Base-by-base conservation (phyloP, 2,329 filamentous ascomycete species). In the Grosmannia clavigera region DNA sequence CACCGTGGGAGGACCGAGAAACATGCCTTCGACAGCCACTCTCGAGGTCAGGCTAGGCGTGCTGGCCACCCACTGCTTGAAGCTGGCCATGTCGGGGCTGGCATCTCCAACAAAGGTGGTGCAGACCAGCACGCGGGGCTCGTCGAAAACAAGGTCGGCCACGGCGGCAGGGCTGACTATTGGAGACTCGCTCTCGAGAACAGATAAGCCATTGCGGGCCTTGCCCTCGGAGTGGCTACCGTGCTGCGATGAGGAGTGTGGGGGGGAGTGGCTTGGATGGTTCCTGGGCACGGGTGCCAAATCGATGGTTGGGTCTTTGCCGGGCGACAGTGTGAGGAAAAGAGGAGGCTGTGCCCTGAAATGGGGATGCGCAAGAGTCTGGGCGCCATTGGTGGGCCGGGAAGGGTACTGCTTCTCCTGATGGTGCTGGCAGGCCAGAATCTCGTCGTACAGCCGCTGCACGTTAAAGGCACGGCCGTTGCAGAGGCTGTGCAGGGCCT, bases 41-140 rank as follows among this genome's bases (percentile, higher is more conserved):
- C 81, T 82, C 19, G 79, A 76, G 1, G 80, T 79, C 3, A 81
- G 75, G 0, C 78, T 71, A 1, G 83, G 81, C 1, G 78, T 78
- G 64, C 81, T 80, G 54, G 82, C 78, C n/a, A 86, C 74, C 83
- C 83, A 86, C 63, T 84, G 79, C 61, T 84, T 80, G 68, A 85
- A 86, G 61, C 78, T 84, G 3, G 81, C 78, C 82, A 86, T 85
- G 63, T 86, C 82, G 14, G 81, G 76, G 64, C 81, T 85, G 3
- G 82, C 81, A 65, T 86, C 83, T 33, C 83, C 83, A 33, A 85
- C 81, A 67, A 85, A 86, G 0, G 83, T 86, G 0, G 83, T 86
- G 68, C 83, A 86, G 1, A 85, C 83, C 12, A 86, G 71, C n/a
- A 85, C 80, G 63, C 83, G 76, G 10, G 78, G 75, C 65, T 86